Percentiles rank a stretch among this genome's conserved stretches.
These are phyloP conservation scores for Saccharomyces eubayanus DNA, from an alignment of 805 yeast genomes.

Conservation along the genomic window DNA sequence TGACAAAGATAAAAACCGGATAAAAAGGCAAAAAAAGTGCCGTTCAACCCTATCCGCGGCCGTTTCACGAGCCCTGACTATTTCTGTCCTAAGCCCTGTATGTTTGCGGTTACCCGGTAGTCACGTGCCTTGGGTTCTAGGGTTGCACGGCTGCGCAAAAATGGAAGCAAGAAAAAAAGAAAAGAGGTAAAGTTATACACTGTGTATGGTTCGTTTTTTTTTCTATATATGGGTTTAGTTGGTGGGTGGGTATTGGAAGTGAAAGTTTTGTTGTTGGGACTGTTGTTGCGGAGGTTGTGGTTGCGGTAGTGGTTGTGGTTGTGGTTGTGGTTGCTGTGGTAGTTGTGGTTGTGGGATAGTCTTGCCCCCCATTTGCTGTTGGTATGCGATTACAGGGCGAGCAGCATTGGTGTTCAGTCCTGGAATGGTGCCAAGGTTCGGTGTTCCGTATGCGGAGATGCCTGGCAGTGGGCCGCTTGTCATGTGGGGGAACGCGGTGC, in stretches of 20 bases:
- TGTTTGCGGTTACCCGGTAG: too few species aligned
- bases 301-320: conserved; percentile 1
- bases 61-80: background rate
- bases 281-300: conserved; percentile 1
- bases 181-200: background rate
- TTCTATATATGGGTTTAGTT: background rate
- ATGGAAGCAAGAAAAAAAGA: background rate
- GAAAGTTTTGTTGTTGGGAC: background rate
- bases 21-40: background rate
- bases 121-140: background rate
- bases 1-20: background rate
- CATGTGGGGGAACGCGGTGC: background rate
- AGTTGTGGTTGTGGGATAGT: background rate
- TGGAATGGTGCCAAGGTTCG: background rate
- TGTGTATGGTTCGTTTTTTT: background rate
- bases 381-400: background rate
- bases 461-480: background rate
- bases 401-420: background rate
- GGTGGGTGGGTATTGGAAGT: background rate
- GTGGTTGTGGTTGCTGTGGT: background rate
- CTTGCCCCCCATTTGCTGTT: background rate
- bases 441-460: background rate
- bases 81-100: background rate
- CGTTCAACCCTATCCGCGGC: background rate
- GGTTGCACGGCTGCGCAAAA: background rate